Percentiles rank a stretch among this genome's conserved stretches.
phyloP scores from a whole-genome alignment of 1,139 yeast species.

The Sugiyamaella japonica region DNA sequence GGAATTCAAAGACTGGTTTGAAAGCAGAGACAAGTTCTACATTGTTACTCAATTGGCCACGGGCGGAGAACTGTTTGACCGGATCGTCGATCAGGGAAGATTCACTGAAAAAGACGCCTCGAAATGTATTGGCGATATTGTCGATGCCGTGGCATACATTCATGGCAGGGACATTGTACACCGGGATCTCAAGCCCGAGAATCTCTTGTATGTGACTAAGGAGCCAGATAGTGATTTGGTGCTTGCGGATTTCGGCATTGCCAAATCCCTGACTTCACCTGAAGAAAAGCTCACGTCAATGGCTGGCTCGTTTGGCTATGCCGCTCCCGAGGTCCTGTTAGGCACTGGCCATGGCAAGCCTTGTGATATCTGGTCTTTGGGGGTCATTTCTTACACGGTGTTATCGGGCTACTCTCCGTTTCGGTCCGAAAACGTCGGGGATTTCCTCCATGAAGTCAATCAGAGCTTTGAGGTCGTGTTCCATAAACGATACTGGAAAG shows the following conservation, averaged over 20 bases:
- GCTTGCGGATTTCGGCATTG: slow-evolving; percentile 91
- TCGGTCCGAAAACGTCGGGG: slow-evolving; percentile 77
- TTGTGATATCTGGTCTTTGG: slow-evolving; percentile 90
- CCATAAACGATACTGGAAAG: slow-evolving; percentile 85
- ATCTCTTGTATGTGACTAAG: slow-evolving; percentile 63
- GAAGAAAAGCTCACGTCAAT: slow-evolving; percentile 70
- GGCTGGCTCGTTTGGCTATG: slow-evolving; percentile 92
- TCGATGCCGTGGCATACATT: slow-evolving; percentile 72
- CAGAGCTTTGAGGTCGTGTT: slow-evolving; percentile 66
- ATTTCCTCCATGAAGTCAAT: slow-evolving; percentile 78
- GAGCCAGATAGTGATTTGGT: slow-evolving; percentile 66
- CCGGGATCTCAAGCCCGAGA: slow-evolving; percentile 89
- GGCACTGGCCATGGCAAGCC: slow-evolving; percentile 87
- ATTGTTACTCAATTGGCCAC: slow-evolving; percentile 64
- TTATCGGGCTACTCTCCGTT: slow-evolving; percentile 94
- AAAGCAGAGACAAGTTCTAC: slow-evolving; percentile 57
- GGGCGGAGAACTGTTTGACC: slow-evolving; percentile 88
- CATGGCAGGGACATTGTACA: slow-evolving; percentile 79
- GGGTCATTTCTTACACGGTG: slow-evolving; percentile 86
- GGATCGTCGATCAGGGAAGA: slow-evolving; percentile 72
- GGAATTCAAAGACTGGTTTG: slow-evolving; percentile 84
- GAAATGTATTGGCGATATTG: slow-evolving; percentile 62
- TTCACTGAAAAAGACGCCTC: slow-evolving; percentile 88
- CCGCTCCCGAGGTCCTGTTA: slow-evolving; percentile 85
- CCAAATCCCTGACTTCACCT: slow-evolving; percentile 61